Base-by-base conservation (phyloP, 2,329 filamentous ascomycete genomes). In the Raffaelea albimanens region DNA sequence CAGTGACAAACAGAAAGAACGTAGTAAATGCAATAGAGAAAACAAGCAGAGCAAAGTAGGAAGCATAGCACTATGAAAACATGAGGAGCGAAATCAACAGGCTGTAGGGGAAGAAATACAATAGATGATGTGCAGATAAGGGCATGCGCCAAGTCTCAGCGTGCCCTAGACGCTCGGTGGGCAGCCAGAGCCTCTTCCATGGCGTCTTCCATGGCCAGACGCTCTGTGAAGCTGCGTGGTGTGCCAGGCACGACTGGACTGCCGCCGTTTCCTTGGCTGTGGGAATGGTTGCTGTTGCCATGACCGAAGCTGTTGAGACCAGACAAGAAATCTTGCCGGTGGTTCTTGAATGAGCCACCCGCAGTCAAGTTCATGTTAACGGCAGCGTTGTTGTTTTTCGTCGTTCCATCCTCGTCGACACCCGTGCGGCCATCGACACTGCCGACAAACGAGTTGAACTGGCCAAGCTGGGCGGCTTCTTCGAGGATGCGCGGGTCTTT, bases 401-500 rank as follows among this genome's bases (percentile, higher is more conserved):
- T 5, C 14, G 34, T 38, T 5, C 13, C 13, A 16, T 38, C 54
- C 21, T 56, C 51, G 45, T 63, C 61, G 8, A 55, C 50, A n/a
- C 55, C 60, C 23, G 51, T 59, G 13, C 56, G 51, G 25, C 59
- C 63, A 45, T 65, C 56, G 5, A 71, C 55, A 50, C 67, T 69
- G 9, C 68, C 69, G 2, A 71, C 65, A 51, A 69, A 69, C 8
- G 61, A 61, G 38, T 60, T 59, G 19, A 70, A 54, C 20, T 60
- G 56, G 40, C 66, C 66, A 46, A 69, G 55, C 42, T 59, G 54
- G 5, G 63, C 63, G 3, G 67, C 67, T 54, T 62, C 55, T 14
- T 67, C 60, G 44, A 67, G 64, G 34, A 70, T 48, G 25, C 59
- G 58, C 14, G 64, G 57, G 47, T 63, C 63, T 41, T 56, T 62